A percentile compares a stretch with the other conserved stretches of the same genome.
These are phyloP conservation scores for Solanum chacoense DNA, from an alignment of 305 asterid species.

Conservation along the genomic window DNA sequence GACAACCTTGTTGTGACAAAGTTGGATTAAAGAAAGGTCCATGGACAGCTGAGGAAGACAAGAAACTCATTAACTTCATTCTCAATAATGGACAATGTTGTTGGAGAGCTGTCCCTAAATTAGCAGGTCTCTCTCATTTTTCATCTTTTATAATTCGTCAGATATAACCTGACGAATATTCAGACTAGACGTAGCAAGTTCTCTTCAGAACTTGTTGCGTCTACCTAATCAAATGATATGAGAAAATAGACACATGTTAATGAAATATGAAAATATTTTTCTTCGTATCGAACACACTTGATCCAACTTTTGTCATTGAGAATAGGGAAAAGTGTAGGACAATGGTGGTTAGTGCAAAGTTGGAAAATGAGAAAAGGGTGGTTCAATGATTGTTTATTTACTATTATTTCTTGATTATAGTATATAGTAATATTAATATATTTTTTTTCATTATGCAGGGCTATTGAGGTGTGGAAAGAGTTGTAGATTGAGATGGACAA, in stretches of 20 bases:
- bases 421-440: neutral
- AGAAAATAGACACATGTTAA: neutral
- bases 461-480: slow-evolving; percentile 30
- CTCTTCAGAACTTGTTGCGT: neutral
- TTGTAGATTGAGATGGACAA: slow-evolving; percentile 23
- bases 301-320: neutral
- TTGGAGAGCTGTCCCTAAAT: slow-evolving; percentile 50
- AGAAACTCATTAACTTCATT: slow-evolving; percentile 39
- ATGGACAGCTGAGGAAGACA: slow-evolving; percentile 52
- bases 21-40: slow-evolving; percentile 50
- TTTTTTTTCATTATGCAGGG: slow-evolving; percentile 15
- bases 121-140: slow-evolving; percentile 26
- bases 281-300: neutral
- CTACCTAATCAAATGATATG: neutral
- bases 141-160: neutral
- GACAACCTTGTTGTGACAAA: slow-evolving; percentile 52
- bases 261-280: neutral
- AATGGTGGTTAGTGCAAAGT: neutral
- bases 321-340: neutral
- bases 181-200: neutral
- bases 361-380: neutral
- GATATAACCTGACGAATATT: neutral
- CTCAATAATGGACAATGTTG: slow-evolving; percentile 45
- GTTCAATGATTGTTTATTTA: neutral
- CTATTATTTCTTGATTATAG: neutral